Base-by-base conservation (phyloP, 2,329 filamentous ascomycete genomes). In the Aspergillus jensenii region DNA sequence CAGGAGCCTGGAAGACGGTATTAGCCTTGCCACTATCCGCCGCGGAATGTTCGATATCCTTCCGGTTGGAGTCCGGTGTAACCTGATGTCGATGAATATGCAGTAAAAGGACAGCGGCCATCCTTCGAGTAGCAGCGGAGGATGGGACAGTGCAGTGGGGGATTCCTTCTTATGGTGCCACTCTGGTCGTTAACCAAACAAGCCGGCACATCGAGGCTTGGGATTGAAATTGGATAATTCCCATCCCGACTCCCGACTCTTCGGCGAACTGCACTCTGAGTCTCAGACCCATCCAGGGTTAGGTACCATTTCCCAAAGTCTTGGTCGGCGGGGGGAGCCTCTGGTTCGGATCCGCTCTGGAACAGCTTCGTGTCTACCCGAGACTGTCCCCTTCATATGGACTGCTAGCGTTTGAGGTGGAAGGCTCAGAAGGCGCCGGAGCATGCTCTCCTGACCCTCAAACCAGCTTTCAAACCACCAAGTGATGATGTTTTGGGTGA, bases 251-350 rank as follows among this genome's bases (percentile, higher is more conserved):
- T 37, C 35, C 35, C 14, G 35, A 6, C 35, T 35, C 14, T 43
- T 19, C 12, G 11, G 41, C 41, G 19, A 23, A 23, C 21, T 14
- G 43, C 9, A 23, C 41, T 19, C 5, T 27, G 14, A 23, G 23
- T 27, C 23, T 17, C 25, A 8, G 25, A 27, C 27, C 27, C 27
- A 31, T 31, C 3, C 27, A 31, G 27, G 27, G 27, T 11, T 31
- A 9, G 27, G 9, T 31, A 31, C 27, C 9, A 31, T 31, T 11
- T 43, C 25, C 44, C 44, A 46, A n/a, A 46, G 14, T 46, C 25
- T 11, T 23, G 23, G 23, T 37, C 35, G n/a, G 19, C 60, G 59
- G 55, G 51, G 51, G 56, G 49, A 60, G 51, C 45, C 86, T 61
- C 55, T 59, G 55, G 46, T 56, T 49, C 12, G 54, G 45, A 45